Percentiles rank a stretch among this genome's conserved stretches.
phyloP scores from a whole-genome alignment of 2,329 filamentous ascomycete species.

The Pseudogymnoascus sp. region DNA sequence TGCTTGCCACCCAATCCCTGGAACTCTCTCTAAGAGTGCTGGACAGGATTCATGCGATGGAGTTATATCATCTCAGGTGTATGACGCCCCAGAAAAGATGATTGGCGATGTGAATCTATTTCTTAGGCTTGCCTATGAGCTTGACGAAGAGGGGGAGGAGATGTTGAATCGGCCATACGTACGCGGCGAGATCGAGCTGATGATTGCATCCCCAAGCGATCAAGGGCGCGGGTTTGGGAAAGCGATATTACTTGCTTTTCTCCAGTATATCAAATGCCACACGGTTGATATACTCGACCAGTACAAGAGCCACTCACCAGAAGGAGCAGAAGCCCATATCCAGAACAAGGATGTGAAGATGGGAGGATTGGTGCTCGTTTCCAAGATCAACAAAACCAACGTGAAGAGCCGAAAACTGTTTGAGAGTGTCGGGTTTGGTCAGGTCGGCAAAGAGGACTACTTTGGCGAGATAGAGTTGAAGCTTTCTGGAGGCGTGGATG shows the following conservation, averaged over 20 bases:
- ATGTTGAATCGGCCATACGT: neutral
- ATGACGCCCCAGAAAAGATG: slow-evolving; percentile 51
- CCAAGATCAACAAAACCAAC: slow-evolving; percentile 54
- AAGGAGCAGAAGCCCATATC: neutral
- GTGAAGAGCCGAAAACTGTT: slow-evolving; percentile 49
- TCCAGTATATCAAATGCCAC: slow-evolving; percentile 56
- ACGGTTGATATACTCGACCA: slow-evolving; percentile 47
- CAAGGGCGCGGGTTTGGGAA: slow-evolving; percentile 57
- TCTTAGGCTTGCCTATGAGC: slow-evolving; percentile 49
- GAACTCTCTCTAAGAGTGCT: neutral
- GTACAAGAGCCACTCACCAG: slow-evolving; percentile 30
- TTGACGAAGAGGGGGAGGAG: slow-evolving; percentile 20
- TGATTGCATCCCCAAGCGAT: slow-evolving; percentile 58
- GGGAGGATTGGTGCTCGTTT: slow-evolving; percentile 30
- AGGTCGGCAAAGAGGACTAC: slow-evolving; percentile 45
- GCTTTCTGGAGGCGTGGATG: neutral
- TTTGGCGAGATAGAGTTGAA: slow-evolving; percentile 58
- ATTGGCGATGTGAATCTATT: slow-evolving; percentile 78
- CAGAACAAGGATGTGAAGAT: slow-evolving; percentile 34
- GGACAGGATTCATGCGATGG: neutral
- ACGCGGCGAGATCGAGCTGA: slow-evolving; percentile 74
- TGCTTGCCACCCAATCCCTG: slow-evolving; percentile 41
- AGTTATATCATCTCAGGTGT: slow-evolving; percentile 29
- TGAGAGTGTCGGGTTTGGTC: slow-evolving; percentile 48
- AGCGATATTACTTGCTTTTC: slow-evolving; percentile 55